Evolutionary conservation across 148 eudicot genomes (phyloP).

Genomic region (Vaccinium macrocarpon): DNA sequence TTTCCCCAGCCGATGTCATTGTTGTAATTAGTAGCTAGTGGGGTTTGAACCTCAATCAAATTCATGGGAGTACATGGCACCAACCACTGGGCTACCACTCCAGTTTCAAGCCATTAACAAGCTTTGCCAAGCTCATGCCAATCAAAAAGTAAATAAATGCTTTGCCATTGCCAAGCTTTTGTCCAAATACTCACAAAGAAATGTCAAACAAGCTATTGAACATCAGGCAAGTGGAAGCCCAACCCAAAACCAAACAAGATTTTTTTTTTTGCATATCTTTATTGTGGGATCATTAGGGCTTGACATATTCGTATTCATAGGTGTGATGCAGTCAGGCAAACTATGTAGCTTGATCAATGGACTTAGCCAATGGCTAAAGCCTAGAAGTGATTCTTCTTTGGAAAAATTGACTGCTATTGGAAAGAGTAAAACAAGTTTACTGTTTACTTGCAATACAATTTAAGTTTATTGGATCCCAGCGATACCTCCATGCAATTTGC

Average conservation of each 20-base stretch:
- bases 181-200: background rate
- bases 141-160: too few relatives aligned
- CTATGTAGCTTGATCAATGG: background rate
- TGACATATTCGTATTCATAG: background rate
- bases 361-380: background rate
- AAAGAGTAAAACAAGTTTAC: background rate
- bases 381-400: too few relatives aligned
- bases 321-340: background rate
- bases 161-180: background rate
- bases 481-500: background rate
- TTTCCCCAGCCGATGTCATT: too few relatives aligned
- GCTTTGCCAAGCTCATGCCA: too few relatives aligned
- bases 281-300: background rate
- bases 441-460: background rate
- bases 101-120: too few relatives aligned
- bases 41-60: too few relatives aligned
- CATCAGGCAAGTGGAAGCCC: background rate
- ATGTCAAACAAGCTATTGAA: background rate
- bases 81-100: too few relatives aligned
- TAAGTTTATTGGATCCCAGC: constrained; percentile 5
- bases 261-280: background rate
- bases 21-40: too few relatives aligned
- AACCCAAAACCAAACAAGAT: background rate
- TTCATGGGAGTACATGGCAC: too few relatives aligned
- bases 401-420: background rate